These are phyloP conservation scores for Phragmites australis DNA, from an alignment of 176 grass and related monocot species.

Conservation along the genomic window DNA sequence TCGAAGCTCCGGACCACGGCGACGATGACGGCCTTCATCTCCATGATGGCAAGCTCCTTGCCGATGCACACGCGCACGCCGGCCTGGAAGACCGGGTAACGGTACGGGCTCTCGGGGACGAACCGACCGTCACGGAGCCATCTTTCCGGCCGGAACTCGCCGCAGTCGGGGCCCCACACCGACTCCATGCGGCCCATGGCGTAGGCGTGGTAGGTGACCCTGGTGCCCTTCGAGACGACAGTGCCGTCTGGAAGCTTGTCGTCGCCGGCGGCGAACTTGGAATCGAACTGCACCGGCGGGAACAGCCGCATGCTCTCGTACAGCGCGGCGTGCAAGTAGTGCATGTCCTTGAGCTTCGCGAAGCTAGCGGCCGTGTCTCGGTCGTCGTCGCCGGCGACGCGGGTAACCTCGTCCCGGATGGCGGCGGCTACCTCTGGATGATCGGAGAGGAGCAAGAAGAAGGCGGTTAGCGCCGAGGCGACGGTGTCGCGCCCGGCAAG, in stretches of 20 bases:
- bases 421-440: constrained; percentile 46
- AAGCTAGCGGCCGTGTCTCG: constrained; percentile 2
- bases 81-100: constrained; percentile 83
- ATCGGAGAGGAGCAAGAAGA: constrained; percentile 77
- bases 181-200: constrained; percentile 88
- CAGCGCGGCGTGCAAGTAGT: constrained; percentile 79
- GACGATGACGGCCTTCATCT: constrained; percentile 82
- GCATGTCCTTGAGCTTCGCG: constrained; percentile 62
- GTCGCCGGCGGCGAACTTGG: constrained; percentile 67
- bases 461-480: constrained; percentile 68
- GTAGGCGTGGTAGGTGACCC: constrained; percentile 82
- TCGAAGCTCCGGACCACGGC: constrained; percentile 61
- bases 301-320: constrained; percentile 83
- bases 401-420: constrained; percentile 50
- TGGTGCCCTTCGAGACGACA: constrained; percentile 47
- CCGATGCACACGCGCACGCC: constrained; percentile 76
- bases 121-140: constrained; percentile 75
- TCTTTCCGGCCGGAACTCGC: constrained; percentile 74
- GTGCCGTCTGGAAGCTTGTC: constrained; percentile 78
- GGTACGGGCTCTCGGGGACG: constrained; percentile 61
- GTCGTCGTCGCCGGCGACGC: constrained; percentile 5
- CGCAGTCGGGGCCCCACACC: constrained; percentile 75
- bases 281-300: constrained; percentile 85
- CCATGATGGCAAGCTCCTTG: constrained; percentile 79
- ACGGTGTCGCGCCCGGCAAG: constrained; percentile 84